phyloP scores from a whole-genome alignment of 192 early-diverging fungal genomes.

The Backusella tarrabulga region DNA sequence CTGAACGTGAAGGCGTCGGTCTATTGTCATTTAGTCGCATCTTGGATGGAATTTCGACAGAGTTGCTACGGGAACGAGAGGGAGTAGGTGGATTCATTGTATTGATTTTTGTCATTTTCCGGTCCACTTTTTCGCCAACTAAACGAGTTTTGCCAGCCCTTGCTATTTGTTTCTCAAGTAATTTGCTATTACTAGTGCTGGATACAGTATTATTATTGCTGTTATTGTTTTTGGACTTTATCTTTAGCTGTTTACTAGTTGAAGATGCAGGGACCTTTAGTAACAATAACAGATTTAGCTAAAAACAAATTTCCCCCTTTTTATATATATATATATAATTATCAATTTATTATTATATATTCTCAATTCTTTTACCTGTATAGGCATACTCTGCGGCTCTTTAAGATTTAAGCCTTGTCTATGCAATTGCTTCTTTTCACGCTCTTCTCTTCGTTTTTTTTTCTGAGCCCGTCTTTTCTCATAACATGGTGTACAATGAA shows the following conservation, averaged over 20 bases:
- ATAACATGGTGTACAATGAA: slow-evolving; percentile 77
- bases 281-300: slow-evolving; percentile 5
- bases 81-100: background rate
- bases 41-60: slow-evolving; percentile 9
- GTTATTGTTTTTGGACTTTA: background rate
- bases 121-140: background rate
- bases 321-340: background rate
- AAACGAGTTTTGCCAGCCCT: background rate
- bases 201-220: background rate
- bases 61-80: slow-evolving; percentile 17
- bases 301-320: background rate
- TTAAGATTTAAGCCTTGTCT: slow-evolving; percentile 6
- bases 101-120: background rate
- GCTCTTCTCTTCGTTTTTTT: slow-evolving; percentile 49
- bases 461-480: slow-evolving; percentile 61
- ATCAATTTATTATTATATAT: background rate
- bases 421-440: slow-evolving; percentile 4
- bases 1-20: slow-evolving; percentile 11
- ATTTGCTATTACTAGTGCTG: background rate
- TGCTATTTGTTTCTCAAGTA: background rate
- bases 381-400: background rate
- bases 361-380: background rate
- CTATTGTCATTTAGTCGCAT: slow-evolving; percentile 3
- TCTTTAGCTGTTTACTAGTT: slow-evolving; percentile 4
- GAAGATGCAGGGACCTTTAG: slow-evolving; percentile 9